Evolutionary conservation across 2,329 filamentous ascomycete genomes (phyloP), one percentile per base, ranked within the genome.

Genomic region (Sporothrix brasiliensis): DNA sequence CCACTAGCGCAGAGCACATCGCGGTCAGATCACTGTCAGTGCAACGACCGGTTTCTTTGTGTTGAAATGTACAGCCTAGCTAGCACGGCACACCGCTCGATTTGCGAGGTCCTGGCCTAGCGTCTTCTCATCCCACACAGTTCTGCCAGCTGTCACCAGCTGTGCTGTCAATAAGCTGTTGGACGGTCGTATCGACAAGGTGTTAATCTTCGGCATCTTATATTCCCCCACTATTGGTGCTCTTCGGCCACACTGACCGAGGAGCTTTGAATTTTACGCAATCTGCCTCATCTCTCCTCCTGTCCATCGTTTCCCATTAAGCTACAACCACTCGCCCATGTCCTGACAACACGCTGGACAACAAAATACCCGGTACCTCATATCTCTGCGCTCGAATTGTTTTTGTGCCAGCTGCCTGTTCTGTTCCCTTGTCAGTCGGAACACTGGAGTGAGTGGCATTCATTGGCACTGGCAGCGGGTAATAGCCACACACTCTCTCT

Each of bases 191-290:
- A 44, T 44, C 2, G 3, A 14, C 27, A 9, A n/a, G 16, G 27
- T 16, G 9, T 19, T 58, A 58, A 53, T 53, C 47, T 68, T 49
- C 39, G 30, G 39, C 9, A 39, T 58, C 34, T 53, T 41, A 21
- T 16, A 14, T 44, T 11, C 47, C 61, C 65, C 58, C 65, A 67
- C 69, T 61, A 67, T 39, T 63, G 44, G 21, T 53, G 14, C 34
- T 50, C 34, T 66, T 49, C 44, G 19, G 27, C 34, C 21, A 68
- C 14, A 10, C n/a, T 27, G 34, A 41, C 53, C 39, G 53, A 52
- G 69, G 39, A 70, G 54, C 66, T 71, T 71, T 60, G 69, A 68
- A 71, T 71, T 71, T 71, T 56, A 68, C 69, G 69, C 69, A 71
- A 44, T 39, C 44, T 63, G 30, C 61, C 61, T 50, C 47, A 39